These are phyloP conservation scores for Wickerhamiella hasegawae DNA, from an alignment of 805 yeast species.

Conservation along the genomic window DNA sequence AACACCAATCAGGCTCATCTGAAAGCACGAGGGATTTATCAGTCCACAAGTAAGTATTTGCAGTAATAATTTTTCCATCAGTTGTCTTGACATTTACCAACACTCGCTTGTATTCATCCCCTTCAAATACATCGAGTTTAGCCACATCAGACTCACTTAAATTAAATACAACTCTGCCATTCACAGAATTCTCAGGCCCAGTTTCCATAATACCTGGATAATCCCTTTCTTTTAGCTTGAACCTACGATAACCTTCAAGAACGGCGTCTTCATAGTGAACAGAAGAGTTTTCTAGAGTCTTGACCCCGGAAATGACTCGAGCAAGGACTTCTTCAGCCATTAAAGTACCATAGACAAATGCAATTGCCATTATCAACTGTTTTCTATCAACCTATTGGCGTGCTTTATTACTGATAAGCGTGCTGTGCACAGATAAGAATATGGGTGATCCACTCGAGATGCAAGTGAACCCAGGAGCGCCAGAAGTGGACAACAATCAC, in stretches of 20 bases:
- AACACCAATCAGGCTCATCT: slow-evolving; percentile 3
- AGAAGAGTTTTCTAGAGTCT: neutral
- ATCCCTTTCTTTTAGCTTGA: slow-evolving; percentile 6
- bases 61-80: neutral
- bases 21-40: neutral
- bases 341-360: slow-evolving; percentile 14
- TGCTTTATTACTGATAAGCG: too few species aligned
- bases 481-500: neutral
- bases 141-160: slow-evolving; percentile 6
- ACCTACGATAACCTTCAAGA: slow-evolving; percentile 5
- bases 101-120: slow-evolving; percentile 13
- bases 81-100: slow-evolving; percentile 4
- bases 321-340: slow-evolving; percentile 15
- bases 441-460: too few species aligned
- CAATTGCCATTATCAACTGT: neutral
- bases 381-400: too few species aligned
- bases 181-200: slow-evolving; percentile 1
- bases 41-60: slow-evolving; percentile 6
- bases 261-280: slow-evolving; percentile 1
- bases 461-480: too few species aligned
- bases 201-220: slow-evolving; percentile 12
- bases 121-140: slow-evolving; percentile 14
- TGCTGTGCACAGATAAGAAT: too few species aligned
- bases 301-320: slow-evolving; percentile 10
- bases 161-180: slow-evolving; percentile 10